Evolutionary conservation across 768 basidiomycete genomes (phyloP), one percentile per base, ranked within the genome.

Genomic region (Multifurca ochricompacta): DNA sequence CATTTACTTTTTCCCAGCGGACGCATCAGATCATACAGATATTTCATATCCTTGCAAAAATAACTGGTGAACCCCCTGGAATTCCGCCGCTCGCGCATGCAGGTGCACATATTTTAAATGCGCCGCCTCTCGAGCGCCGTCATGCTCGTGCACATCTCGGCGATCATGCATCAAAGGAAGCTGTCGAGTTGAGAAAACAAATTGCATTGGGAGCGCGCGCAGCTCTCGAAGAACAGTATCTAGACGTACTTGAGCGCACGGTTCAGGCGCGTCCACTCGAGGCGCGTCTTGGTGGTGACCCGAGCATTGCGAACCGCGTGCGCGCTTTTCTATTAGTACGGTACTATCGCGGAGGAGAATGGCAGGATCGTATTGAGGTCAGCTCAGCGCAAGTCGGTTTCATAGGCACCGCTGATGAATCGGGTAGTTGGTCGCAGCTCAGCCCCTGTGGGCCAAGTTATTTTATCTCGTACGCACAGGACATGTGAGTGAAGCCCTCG

Each of bases 391-490:
- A 39, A 32, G 18, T 6, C 44, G 28, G 31, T 19, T 23, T 4
- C 14, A 4, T 35, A 10, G 16, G 2, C 14, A 13, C 3, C 30
- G n/a, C 31, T 50, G 32, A 56, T 5, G n/a, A 13, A 32, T 30
- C n/a, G 13, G 7, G 16, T 50, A 94, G 88, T 72, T 92, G 54
- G 81, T 95, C 21, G 83, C 87, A 52, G 87, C 88, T 9, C 85
- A 87, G 63, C 91, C 93, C 1, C 62, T 98, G 11, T 99, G 93
- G 92, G 95, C 94, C 9, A 85, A 90, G 53, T 66, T 94, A n/a
- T 97, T 90, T 70, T 94, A 87, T 71, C 79, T 99, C 14, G 75
- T 99, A 9, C 82, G 95, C 23, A 86, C 86, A 1, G 95, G 95
- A 0, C 85, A 93, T 66, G 66, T 75, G 6, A 74, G 79, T 35